These are phyloP conservation scores for Hura crepitans DNA, from an alignment of 441 rosid species.

Conservation along the genomic window DNA sequence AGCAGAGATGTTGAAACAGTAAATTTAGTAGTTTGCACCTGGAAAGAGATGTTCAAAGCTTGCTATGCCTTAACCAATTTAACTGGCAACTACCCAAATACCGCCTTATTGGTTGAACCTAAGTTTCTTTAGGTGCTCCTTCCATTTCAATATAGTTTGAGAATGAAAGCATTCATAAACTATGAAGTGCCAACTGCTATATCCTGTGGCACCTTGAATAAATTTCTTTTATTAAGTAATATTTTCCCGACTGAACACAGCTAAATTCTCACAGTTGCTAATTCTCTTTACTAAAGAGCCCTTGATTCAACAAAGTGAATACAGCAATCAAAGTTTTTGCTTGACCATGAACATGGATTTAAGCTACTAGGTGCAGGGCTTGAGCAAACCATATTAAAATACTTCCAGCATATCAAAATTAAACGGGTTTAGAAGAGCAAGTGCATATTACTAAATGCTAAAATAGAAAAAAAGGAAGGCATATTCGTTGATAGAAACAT, in stretches of 20 bases:
- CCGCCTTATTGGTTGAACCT: neutral
- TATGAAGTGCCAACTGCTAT: neutral
- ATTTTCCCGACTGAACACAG: neutral
- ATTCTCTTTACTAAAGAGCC: neutral
- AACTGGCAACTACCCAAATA: neutral
- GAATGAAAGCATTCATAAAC: too few relatives aligned
- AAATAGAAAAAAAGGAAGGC: constrained; percentile 4
- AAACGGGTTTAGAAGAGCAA: constrained; percentile 2
- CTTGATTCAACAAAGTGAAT: neutral
- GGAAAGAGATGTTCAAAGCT: neutral
- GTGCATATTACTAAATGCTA: neutral
- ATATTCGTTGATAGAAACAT: neutral
- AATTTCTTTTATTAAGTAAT: neutral
- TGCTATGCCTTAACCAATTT: neutral
- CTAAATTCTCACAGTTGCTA: neutral
- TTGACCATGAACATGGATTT: neutral
- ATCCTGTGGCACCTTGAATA: neutral
- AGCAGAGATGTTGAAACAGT: neutral
- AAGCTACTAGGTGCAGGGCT: neutral
- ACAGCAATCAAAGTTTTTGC: neutral
- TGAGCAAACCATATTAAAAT: constrained; percentile 2
- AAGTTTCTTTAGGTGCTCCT: neutral
- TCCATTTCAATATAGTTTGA: neutral
- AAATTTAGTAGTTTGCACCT: neutral
- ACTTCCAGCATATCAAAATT: neutral